Base-by-base conservation (phyloP, 2,329 filamentous ascomycete species). In the Aspergillaceae sp. region DNA sequence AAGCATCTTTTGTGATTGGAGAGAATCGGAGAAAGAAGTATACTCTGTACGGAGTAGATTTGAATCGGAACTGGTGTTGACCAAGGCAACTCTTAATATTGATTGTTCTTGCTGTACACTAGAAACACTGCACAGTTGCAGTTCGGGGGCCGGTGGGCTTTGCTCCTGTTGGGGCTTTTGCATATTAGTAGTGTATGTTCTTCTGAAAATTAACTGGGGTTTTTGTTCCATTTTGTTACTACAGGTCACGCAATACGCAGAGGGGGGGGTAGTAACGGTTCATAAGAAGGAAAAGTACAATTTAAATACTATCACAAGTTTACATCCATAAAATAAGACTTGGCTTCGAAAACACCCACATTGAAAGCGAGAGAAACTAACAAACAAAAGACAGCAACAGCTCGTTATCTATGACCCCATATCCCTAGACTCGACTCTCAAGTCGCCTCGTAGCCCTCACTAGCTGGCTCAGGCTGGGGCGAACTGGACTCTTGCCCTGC, bases 401-500 rank as follows among this genome's bases (percentile, higher is more conserved):
- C 49, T 53, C 51, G 53, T 53, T 50, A 54, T 55, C 56, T 51
- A 54, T 52, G 46, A 49, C 48, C 40, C 37, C 41, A 45, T 34
- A 43, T 35, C 48, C 40, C 49, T 46, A 48, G 42, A 38, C 5
- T 8, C 11, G 8, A 26, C 53, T 62, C 50, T 66, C 58, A 46
- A 19, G 72, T 74, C 9, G 71, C 72, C 52, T 73, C 71, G 46
- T 70, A 67, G 7, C 63, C 69, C 49, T 74, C 72, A 42, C 70
- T 74, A 29, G 69, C 72, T 11, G 72, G 72, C 48, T 69, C 71
- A 1, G 72, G 63, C 50, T 69, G 64, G 19, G 60, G 62, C 40
- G 64, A 61, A 33, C 60, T 57, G 9, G 61, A 57, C 42, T 61
- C 55, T 45, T 67, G 19, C 19, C 19, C 63, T 26, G 27, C 36